Evolutionary conservation across 176 grass and related monocot species (phyloP), one percentile per base, ranked within the genome.

Genomic region (Oryza longistaminata): DNA sequence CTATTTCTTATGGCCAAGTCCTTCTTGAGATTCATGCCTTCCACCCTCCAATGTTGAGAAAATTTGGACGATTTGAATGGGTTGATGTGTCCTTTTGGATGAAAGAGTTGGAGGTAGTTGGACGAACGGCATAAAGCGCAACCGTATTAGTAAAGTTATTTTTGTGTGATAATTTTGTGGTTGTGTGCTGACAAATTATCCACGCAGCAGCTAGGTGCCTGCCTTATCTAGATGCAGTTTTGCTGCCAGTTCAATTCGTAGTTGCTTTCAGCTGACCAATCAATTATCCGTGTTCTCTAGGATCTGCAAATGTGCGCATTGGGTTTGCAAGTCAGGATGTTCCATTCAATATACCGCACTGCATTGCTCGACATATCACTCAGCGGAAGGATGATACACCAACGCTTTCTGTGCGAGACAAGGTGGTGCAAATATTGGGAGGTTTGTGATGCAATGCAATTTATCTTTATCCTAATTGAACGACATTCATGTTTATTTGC

Each of bases 311-410:
- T 43, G 91, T 98, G 76, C 88, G 91, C 11, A 90, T 98, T 80
- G 96, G 96, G 2, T 90, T 95, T 46, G 96, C 96, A 52, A 89
- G 87, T 29, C 96, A 98, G 60, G 91, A 95, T 74, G 87, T 95
- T 40, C 96, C 96, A 13, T 95, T 98, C 84, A 95, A 88, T 70
- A 77, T 98, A 31, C 91, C 91, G 0, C 89, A 98, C 81, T 98
- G 91, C 78, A 85, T 98, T 42, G 96, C 93, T 42, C 77, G 91
- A 21, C 83, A 81, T 79, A 71, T 92, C 73, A 84, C 86, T 27
- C 68, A 27, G 7, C 85, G 26, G 37, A 70, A 80, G 65, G 60
- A 35, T 6, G 83, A 89, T 29, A 42, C 66, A 60, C 46, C 40
- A 25, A 93, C 53, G 67, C 85, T 87, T 52, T 79, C 46, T 64